These are phyloP conservation scores for Astrocystis sublimbata DNA, from an alignment of 495 filamentous ascomycete genomes.

Conservation along the genomic window DNA sequence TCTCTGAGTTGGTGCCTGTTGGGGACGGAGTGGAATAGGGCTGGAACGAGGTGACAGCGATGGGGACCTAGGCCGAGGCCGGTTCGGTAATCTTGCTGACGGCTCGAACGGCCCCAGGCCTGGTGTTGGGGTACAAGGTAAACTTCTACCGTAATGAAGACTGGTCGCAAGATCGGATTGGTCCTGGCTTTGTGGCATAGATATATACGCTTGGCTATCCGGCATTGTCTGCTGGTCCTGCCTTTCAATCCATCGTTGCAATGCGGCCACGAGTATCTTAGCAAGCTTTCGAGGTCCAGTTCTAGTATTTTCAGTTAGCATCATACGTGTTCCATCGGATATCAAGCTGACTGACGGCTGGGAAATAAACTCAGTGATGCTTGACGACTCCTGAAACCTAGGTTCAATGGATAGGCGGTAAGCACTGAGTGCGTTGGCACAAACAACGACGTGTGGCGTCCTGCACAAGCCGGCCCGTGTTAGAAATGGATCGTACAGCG, in stretches of 20 bases:
- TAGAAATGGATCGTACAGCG: neutral
- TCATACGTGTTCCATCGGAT: neutral
- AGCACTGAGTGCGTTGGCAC: constrained; percentile 31
- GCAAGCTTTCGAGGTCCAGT: constrained; percentile 65
- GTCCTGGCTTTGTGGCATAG: neutral
- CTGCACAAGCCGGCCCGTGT: neutral
- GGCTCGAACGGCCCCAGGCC: neutral
- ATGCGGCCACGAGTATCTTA: constrained; percentile 48
- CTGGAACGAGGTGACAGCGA: constrained; percentile 8
- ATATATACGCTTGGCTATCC: neutral
- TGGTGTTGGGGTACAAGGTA: neutral
- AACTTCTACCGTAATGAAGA: neutral
- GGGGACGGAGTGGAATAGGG: neutral
- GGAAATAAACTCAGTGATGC: constrained; percentile 28
- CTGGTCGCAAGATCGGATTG: neutral
- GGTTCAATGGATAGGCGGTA: constrained; percentile 21
- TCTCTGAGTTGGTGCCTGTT: neutral
- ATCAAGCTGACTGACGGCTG: constrained; percentile 34
- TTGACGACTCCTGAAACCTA: constrained; percentile 21
- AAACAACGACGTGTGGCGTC: constrained; percentile 21
- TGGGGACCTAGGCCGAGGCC: neutral
- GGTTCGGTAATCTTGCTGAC: neutral
- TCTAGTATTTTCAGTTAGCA: constrained; percentile 19
- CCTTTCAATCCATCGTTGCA: constrained; percentile 26
- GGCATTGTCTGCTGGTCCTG: constrained; percentile 1